Base-by-base conservation (phyloP, 2,329 filamentous ascomycete genomes). In the Calonectria pteridis region DNA sequence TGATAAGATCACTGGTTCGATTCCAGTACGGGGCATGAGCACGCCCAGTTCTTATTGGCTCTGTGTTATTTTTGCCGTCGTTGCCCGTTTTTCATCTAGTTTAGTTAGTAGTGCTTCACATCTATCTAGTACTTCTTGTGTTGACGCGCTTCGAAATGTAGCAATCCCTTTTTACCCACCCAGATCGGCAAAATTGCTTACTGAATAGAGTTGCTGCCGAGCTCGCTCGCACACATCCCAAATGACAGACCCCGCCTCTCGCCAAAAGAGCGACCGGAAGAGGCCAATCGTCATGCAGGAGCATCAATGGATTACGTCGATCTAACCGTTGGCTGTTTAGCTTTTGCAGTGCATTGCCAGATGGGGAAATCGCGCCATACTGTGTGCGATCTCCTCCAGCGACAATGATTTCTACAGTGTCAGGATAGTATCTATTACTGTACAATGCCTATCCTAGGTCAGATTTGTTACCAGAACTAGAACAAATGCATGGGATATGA, bases 1-100 rank as follows among this genome's bases (percentile, higher is more conserved):
- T 82, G 81, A 83, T 76, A 80, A 83, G 81, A 81, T 83, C 81
- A 81, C 77, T 79, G 79, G 81, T 83, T 83, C 81, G 81, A 83
- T 80, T 83, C 81, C 80, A 80, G 79, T 81, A 82, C 78, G 77
- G 77, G 81, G 81, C 80, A 82, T 9, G 2, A 35, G 9, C 9
- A 37, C 6, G 6, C 10, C 10, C 31, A 31, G 31, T 31, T 10
- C n/a, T n/a, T n/a, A n/a, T n/a, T n/a, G n/a, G n/a, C n/a, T n/a
- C n/a, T n/a, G n/a, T n/a, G n/a, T n/a, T n/a, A n/a, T n/a, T n/a
- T n/a, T n/a, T 26, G 55, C 7, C 26, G 50, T 49, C 67, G 70
- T 69, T 58, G 43, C 4, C 23, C 11, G 18, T 31, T 53, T 2
- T 33, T 69, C 70, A 58, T 66, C 7, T 20, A n/a, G n/a, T n/a